These are phyloP conservation scores for Pseudonitzschia pungens DNA, from an alignment of 108 stramenopile genomes.

Conservation along the genomic window DNA sequence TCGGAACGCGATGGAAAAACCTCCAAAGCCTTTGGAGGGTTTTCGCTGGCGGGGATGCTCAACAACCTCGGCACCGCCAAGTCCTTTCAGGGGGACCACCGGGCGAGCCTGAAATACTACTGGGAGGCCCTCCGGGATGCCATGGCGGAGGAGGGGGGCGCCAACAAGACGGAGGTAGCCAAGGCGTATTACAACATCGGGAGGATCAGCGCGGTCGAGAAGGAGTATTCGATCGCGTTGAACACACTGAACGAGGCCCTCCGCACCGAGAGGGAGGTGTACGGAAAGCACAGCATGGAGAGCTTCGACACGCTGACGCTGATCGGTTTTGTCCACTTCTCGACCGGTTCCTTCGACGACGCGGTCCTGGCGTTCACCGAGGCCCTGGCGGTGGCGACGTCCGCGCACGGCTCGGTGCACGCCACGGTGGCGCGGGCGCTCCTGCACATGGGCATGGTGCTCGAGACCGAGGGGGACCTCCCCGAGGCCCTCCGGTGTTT, in stretches of 20 bases:
- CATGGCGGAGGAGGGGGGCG: conserved; percentile 21
- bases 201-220: conserved; percentile 44
- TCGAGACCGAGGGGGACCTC: conserved; percentile 32
- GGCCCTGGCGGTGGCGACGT: conserved; percentile 21
- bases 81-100: conserved; percentile 25
- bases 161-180: conserved; percentile 36
- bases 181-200: conserved; percentile 64
- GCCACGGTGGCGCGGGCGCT: conserved; percentile 34
- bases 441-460: conserved; percentile 42
- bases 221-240: conserved; percentile 50
- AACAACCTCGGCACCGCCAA: conserved; percentile 41
- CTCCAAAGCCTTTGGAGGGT: too few relatives aligned
- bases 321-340: conserved; percentile 38
- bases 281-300: conserved; percentile 23
- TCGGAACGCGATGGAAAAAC: too few relatives aligned
- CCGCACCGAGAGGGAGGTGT: conserved; percentile 21
- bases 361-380: conserved; percentile 36
- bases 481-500: conserved; percentile 34
- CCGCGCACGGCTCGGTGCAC: conserved; percentile 30
- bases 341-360: conserved; percentile 9
- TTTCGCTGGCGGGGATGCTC: conserved; percentile 32
- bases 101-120: conserved; percentile 31
- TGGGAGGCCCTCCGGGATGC: conserved; percentile 28
- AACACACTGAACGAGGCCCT: conserved; percentile 26
- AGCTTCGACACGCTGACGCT: conserved; percentile 39